Base-by-base conservation (phyloP, 108 stramenopile genomes). In the Hondaea fermentalgiana region DNA sequence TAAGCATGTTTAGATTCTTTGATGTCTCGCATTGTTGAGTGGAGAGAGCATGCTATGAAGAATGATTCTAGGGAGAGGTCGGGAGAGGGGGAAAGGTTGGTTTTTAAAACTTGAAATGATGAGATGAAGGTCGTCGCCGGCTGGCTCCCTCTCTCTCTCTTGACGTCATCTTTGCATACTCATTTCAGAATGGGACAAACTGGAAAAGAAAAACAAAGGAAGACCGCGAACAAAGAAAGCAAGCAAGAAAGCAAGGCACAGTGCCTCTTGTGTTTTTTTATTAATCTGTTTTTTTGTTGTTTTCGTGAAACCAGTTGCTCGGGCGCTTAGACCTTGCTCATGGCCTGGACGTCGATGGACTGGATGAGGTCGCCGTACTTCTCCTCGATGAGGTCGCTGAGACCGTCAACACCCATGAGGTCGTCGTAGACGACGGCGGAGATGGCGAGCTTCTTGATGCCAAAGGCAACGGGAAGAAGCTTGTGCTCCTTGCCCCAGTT, bases 361-460 rank as follows among this genome's bases (percentile, higher is more conserved):
- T 90, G 90, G 47, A 90, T 87, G 88, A 45, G 60, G 55, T 90
- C 90, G 59, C 87, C 90, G 51, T 53, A 83, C 87, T 88, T 72
- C 21, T 28, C 69, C 90, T 90, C 90, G 72, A 90, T 90, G 53
- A 51, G 57, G 12, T 90, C 90, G 25, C 71, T 88, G 90, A 90
- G 42, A 35, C 60, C 87, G 57, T 90, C 90, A 59, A 90, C 90
- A 16, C 87, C 58, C 76, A 83, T 83, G 49, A 83, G 76, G 89
- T 91, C 91, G 21, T 94, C 93, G 60, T 92, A 91, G 49, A 94
- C 91, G 14, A 92, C 92, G 59, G 92, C 92, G 45, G 91, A 88
- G 42, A 94, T 89, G 43, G 93, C 92, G 43, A 94, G 59, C 93
- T 94, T 94, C 72, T 93, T 93, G 88, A 94, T 93, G 12, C 93